Base-by-base conservation (phyloP, 352 stramenopile genomes). In the Phytophthora brassicae region DNA sequence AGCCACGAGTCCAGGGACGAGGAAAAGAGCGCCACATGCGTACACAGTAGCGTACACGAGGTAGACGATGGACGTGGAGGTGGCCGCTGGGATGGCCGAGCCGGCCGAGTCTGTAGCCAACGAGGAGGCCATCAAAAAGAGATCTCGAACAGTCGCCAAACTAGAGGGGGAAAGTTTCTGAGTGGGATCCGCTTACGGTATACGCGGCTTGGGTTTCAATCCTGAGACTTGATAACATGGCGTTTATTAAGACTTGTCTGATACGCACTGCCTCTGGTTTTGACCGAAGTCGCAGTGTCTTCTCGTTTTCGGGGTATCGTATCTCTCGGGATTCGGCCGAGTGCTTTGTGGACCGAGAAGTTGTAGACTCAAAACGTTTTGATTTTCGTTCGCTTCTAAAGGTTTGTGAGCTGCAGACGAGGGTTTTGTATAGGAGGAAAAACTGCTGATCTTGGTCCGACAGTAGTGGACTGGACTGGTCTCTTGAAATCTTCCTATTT, bases 11-110 rank as follows among this genome's bases (percentile, higher is more conserved):
- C 66, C 71, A 23, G 79, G 79, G 35, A 81, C 55, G 29, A 84
- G 60, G 55, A 84, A 88, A 35, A 84, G 46, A 19, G 44, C 63
- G 6, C 79, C 79, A 33, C 78, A 81, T 17, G 74, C 52, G 58
- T 88, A 88, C 13, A 88, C 57, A n/a, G 61, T 57, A 28, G 72
- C 74, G 71, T 84, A 88, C 5, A 75, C 47, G 26, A 84, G 58
- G 56, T 80, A 88, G 12, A 74, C 69, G 58, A 68, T 64, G 12
- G 69, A 68, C 0, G 64, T 36, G 11, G 68, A 68, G 14, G 64
- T 68, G 52, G 52, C 58, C n/a, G 64, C 54, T 12, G 46, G 57
- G 7, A 45, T 51, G 33, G 31, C 26, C 36, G 33, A 49, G 23
- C 42, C 36, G 19, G 39, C 28, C 13, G 52, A 36, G 24, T 20